Evolutionary conservation across 2,329 filamentous ascomycete genomes (phyloP), one percentile per base, ranked within the genome.

Genomic region (Myriosclerotinia scirpicola): DNA sequence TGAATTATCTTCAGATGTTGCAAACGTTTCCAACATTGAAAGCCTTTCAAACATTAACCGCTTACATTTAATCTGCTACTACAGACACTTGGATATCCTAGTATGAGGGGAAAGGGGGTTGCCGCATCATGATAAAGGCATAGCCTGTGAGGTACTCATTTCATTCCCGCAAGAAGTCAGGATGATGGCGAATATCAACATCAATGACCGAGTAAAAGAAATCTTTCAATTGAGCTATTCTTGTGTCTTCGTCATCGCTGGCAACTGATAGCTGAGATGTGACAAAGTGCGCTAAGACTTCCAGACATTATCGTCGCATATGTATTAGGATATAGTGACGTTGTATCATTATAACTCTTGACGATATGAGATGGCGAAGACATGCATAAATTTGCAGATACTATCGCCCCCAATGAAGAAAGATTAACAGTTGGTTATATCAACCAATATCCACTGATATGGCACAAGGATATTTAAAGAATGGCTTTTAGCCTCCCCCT

Each of bases 301-400:
- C 44, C 44, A 22, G 8, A n/a, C 20, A 48, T 48, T 9, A 22
- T 48, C 44, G 6, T n/a, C 5, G 44, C 20, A 48, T n/a, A 48
- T n/a, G 44, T n/a, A 22, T n/a, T 48, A 20, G 44, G 9, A 48
- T 48, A 48, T n/a, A 48, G 17, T 22, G 44, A 48, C 44, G 20
- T n/a, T 2, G 22, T 48, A 48, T 48, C 9, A 3, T 20, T 20
- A 46, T n/a, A 22, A 3, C 44, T n/a, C 20, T 48, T 48, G 44
- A 48, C 2, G 22, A 20, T n/a, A 2, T 48, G 20, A 48, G 17
- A 6, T 9, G 17, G 44, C 11, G 20, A 48, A 6, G 17, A 48
- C 20, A n/a, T 48, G 44, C 44, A 82, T 79, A 0, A 79, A 78
- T 0, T 82, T 80, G 81, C 79, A 14, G 78, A 77, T 7, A 26